phyloP scores from a whole-genome alignment of 2,329 filamentous ascomycete genomes.

The Whalleya microplaca region DNA sequence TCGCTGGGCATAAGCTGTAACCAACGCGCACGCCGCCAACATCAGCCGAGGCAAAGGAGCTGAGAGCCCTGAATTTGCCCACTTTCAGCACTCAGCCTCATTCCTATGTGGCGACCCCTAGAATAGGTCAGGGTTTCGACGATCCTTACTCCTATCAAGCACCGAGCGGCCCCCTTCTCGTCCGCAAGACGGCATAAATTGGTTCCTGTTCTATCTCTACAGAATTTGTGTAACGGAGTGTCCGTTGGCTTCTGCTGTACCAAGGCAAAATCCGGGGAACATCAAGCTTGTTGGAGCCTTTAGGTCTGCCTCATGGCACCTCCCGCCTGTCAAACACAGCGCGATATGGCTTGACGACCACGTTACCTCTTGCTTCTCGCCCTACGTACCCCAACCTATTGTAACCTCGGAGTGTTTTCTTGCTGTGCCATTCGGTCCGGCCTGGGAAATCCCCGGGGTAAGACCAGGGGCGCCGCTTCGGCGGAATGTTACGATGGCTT shows the following conservation, averaged over 20 bases:
- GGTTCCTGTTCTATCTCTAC: neutral
- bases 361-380: conserved; percentile 9
- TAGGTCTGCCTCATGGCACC: neutral
- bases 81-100: conserved; percentile 29
- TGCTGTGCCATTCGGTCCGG: conserved; percentile 30
- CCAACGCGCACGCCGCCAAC: conserved; percentile 4
- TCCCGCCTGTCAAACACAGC: neutral
- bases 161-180: conserved; percentile 19
- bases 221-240: neutral
- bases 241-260: neutral
- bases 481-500: conserved; percentile 12
- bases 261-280: neutral
- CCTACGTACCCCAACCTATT: neutral
- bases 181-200: neutral
- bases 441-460: conserved; percentile 29
- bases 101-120: conserved; percentile 21
- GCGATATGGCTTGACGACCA: neutral
- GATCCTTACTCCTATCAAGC: conserved; percentile 28
- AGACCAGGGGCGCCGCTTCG: conserved; percentile 22
- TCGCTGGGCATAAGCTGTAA: conserved; percentile 5
- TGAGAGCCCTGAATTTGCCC: conserved; percentile 20
- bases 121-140: conserved; percentile 17
- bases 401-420: neutral
- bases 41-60: conserved; percentile 25
- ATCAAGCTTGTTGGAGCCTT: neutral